These are phyloP conservation scores for Lactifluus echinatus DNA, from an alignment of 768 basidiomycete species.

Conservation along the genomic window DNA sequence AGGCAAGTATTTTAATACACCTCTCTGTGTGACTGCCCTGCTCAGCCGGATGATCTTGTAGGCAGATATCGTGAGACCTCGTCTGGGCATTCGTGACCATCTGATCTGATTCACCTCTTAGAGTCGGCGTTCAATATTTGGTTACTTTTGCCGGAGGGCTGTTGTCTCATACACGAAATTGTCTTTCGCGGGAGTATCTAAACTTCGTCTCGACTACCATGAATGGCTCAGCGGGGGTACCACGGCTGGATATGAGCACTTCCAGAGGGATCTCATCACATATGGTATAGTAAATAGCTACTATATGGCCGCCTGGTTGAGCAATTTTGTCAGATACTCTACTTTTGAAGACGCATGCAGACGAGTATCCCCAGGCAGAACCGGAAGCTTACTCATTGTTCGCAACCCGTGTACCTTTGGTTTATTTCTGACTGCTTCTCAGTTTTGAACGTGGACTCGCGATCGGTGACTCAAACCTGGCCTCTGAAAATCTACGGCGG, in stretches of 20 bases:
- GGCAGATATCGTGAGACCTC: constrained; percentile 17
- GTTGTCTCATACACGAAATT: constrained; percentile 67
- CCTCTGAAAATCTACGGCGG: constrained; percentile 60
- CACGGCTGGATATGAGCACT: constrained; percentile 37
- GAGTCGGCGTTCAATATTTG: constrained; percentile 72
- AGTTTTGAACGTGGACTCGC: constrained; percentile 64
- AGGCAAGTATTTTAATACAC: neutral
- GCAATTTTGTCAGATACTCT: constrained; percentile 12
- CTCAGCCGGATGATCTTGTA: constrained; percentile 15
- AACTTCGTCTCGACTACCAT: constrained; percentile 58
- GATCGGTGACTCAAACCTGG: constrained; percentile 60
- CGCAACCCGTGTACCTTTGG: neutral
- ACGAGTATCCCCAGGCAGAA: constrained; percentile 18
- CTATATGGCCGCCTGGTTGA: neutral
- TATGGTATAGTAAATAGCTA: constrained; percentile 5
- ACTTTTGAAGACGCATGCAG: constrained; percentile 23
- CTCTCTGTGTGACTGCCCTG: constrained; percentile 3
- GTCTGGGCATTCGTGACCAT: neutral
- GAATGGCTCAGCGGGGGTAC: constrained; percentile 48
- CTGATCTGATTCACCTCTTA: constrained; percentile 23
- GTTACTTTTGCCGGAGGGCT: constrained; percentile 73
- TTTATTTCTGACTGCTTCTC: constrained; percentile 17
- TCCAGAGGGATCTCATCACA: constrained; percentile 17
- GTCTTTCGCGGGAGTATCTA: constrained; percentile 62
- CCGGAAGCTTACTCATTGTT: constrained; percentile 16